Evolutionary conservation across 169 alveolate genomes (phyloP).

Genomic region (Ichthyophthirius multifiliis): DNA sequence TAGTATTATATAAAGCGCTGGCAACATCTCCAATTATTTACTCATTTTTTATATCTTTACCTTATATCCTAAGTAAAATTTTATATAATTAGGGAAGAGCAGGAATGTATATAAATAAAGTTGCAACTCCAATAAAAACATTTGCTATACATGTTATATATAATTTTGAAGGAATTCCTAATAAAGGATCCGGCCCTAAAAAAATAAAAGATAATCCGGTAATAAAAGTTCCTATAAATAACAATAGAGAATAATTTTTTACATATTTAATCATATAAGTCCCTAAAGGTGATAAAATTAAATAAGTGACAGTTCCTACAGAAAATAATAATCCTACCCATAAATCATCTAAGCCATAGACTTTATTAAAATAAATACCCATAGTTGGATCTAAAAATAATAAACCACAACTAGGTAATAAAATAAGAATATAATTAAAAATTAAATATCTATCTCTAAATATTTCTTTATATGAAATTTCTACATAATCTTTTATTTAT

Average conservation of each 20-base stretch:
- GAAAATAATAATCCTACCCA: not conserved
- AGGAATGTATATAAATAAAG: not conserved
- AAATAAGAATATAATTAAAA: not conserved
- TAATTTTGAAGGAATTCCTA: not conserved
- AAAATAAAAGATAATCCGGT: not conserved
- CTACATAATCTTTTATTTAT: not conserved
- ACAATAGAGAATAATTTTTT: not conserved
- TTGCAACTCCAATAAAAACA: not conserved
- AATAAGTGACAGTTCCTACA: not conserved
- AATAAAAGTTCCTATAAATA: not conserved
- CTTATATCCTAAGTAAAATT: not conserved
- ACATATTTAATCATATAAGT: not conserved
- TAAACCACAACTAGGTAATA: not conserved
- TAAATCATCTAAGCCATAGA: not conserved
- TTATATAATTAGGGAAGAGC: not conserved
- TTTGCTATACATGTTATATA: slow-evolving; percentile 3
- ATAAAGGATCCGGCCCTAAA: not conserved
- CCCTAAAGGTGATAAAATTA: not conserved
- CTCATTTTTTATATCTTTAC: not conserved
- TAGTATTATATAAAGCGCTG: not conserved
- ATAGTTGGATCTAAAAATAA: not conserved
- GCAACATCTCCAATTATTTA: not conserved
- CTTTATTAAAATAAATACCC: not conserved
- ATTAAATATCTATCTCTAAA: not conserved
- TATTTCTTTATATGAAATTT: not conserved